Base-by-base conservation (phyloP, 768 basidiomycete genomes). In the Trametopsis cervina region DNA sequence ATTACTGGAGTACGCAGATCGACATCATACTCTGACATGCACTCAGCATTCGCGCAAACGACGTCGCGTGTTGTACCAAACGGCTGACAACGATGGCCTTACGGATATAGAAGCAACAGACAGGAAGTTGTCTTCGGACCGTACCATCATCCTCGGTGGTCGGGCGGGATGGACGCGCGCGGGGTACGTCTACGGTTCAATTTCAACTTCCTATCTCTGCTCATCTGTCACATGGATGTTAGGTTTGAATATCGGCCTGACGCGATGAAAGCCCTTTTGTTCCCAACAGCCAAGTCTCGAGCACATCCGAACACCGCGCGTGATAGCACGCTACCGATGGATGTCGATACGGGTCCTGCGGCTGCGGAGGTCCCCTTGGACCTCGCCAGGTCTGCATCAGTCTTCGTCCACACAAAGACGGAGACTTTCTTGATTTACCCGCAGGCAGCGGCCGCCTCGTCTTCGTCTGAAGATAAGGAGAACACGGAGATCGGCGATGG, bases 1-100 rank as follows among this genome's bases (percentile, higher is more conserved):
- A 1, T 65, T 89, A 15, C 63, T 69, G 4, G 86, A 89, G 60
- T 88, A 86, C 51, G 71, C 74, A 0, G 75, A 79, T 46, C 76
- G 84, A 13, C 72, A 85, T 1, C 65, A 66, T 13, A 71, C 77
- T 18, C 62, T 83, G 23, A 36, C 24, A 2, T 26, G 42, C 36
- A 41, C 38, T 13, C 18, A 42, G 2, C 2, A 33, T 18, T 10
- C 36, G 5, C 39, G 53, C 3, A 54, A 54, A 37, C 26, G 45
- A 21, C 49, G 53, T 13, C 44, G 53, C 2, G 20, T 20, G n/a
- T 22, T 7, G n/a, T 39, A n/a, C 33, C 20, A 7, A 24, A 44
- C 23, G 37, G 39, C 29, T 7, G 49, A 46, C 21, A 22, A 13
- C 21, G 45, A 45, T 9, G 46, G 48, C 1, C 22, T 35, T 12